Evolutionary conservation across 2,329 filamentous ascomycete genomes (phyloP).

Genomic region (Sporothrix brunneoviolacea): DNA sequence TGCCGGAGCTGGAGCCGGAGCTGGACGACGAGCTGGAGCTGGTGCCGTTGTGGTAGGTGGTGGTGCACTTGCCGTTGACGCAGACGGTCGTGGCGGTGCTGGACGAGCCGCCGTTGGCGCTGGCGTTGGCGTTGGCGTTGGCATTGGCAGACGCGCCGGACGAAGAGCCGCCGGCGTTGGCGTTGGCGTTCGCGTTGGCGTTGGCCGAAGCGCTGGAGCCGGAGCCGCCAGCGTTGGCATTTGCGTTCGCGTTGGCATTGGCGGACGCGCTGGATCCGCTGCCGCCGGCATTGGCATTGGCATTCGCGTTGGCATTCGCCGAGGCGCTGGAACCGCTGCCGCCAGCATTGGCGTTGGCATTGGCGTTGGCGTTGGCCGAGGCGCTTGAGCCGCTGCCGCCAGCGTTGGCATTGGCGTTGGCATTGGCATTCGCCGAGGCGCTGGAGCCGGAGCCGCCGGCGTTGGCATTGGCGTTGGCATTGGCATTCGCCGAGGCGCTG

Average conservation of each 20-base stretch:
- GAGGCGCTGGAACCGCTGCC: neutral
- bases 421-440: neutral
- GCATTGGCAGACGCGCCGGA: neutral
- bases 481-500: neutral
- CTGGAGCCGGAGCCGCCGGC: neutral
- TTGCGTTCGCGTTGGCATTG: neutral
- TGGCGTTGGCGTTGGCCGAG: neutral
- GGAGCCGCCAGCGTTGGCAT: neutral
- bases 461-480: neutral
- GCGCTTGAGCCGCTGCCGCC: neutral
- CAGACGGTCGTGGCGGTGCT: too few species aligned
- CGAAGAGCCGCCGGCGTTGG: neutral
- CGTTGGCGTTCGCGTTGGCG: neutral
- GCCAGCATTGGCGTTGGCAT: neutral
- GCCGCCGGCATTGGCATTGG: neutral
- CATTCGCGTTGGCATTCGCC: too few species aligned
- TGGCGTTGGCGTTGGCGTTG: neutral
- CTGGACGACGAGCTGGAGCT: neutral
- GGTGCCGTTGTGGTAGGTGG: neutral
- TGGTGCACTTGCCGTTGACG: constrained; percentile 8
- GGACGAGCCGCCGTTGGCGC: neutral
- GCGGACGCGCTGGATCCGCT: neutral
- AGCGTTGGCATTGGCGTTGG: neutral
- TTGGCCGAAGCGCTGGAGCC: neutral
- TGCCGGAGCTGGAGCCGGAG: neutral